A percentile compares a stretch with the other conserved stretches of the same genome.
Conservation (phyloP, 75 land plant species). For the Cryptomeria japonica region DNA sequence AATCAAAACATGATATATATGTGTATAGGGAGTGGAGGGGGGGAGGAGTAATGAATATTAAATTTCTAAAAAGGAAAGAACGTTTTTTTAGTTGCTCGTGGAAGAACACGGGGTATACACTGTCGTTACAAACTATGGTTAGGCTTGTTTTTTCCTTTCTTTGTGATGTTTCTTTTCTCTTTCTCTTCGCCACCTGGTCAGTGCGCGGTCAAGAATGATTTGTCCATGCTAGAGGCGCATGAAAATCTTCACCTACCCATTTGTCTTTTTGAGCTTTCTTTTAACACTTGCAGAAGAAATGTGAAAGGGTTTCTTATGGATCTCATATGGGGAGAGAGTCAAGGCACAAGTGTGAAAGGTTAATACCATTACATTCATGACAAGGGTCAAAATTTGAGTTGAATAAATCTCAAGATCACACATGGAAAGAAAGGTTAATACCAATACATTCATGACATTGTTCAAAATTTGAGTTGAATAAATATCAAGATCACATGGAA, state of each 20-base stretch:
- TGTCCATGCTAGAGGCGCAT: neutral
- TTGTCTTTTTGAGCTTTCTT: neutral
- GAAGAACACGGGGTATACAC: neutral
- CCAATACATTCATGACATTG: too few relatives aligned
- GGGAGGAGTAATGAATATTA: neutral
- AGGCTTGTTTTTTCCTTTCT: neutral
- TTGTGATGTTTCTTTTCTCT: neutral
- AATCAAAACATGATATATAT: neutral
- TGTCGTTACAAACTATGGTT: neutral
- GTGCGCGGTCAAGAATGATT: neutral
- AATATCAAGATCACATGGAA: too few relatives aligned
- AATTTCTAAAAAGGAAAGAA: neutral
- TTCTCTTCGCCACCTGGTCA: neutral
- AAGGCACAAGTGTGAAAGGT: neutral
- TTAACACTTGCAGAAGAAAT: neutral
- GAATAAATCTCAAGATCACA: too few relatives aligned
- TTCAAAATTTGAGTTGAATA: too few relatives aligned
- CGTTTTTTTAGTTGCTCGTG: neutral
- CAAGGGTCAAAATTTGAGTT: too few relatives aligned
- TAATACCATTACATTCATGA: too few relatives aligned
- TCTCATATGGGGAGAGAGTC: neutral
- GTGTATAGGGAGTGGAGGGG: neutral
- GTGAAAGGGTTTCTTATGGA: neutral
- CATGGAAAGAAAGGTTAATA: too few relatives aligned
- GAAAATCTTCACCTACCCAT: neutral